phyloP scores from a whole-genome alignment of 2,329 filamentous ascomycete genomes.

The Aspergillus piperis region DNA sequence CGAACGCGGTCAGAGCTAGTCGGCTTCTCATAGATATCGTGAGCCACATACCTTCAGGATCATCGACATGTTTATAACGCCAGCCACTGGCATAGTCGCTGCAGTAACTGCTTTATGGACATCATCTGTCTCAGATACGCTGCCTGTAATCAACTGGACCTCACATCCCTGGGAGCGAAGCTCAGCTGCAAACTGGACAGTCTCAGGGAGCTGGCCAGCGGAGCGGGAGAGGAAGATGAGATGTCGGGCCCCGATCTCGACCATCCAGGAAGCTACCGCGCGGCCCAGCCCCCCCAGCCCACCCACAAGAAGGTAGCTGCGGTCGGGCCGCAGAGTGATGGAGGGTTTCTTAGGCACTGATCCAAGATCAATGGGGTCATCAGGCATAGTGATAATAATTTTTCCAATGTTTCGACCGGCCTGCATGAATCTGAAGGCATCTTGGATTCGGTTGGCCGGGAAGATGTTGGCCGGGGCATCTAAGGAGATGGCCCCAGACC shows the following conservation, averaged over 20 bases:
- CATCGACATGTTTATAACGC: neutral
- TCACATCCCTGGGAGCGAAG: neutral
- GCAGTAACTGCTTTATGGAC: neutral
- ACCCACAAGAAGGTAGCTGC: neutral
- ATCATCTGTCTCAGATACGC: neutral
- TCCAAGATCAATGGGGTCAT: neutral
- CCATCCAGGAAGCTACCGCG: neutral
- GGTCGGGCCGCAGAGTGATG: neutral
- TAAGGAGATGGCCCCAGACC: neutral
- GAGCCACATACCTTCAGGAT: neutral
- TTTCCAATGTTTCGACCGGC: conserved; percentile 42
- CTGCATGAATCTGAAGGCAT: conserved; percentile 35
- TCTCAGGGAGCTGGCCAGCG: neutral
- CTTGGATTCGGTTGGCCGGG: neutral
- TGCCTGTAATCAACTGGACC: neutral
- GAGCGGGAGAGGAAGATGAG: neutral
- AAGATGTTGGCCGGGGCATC: neutral
- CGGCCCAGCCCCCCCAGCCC: neutral
- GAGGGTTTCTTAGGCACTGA: neutral
- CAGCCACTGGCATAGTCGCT: neutral
- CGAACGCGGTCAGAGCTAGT: neutral
- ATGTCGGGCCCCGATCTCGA: neutral
- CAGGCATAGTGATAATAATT: conserved; percentile 35
- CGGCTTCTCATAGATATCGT: neutral
- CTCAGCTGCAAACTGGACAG: neutral